Conservation (phyloP, 116 monocot species). For the Zostera marina region DNA sequence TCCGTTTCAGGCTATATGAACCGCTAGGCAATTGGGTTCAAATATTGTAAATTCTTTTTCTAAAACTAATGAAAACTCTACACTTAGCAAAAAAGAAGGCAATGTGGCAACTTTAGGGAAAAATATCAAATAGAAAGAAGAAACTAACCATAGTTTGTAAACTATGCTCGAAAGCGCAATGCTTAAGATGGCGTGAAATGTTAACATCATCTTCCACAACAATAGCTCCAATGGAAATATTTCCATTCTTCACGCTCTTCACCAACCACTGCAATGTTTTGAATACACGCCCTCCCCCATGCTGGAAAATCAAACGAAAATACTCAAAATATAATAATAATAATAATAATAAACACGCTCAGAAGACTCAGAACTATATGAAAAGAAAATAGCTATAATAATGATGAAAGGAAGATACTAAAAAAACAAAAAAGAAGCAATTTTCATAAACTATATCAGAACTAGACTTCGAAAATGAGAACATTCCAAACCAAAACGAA, state of each 20-base stretch:
- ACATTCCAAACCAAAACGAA: too few relatives aligned
- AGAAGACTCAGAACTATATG: too few relatives aligned
- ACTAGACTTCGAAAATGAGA: not conserved
- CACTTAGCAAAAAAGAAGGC: too few relatives aligned
- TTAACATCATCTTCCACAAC: slow-evolving; percentile 41
- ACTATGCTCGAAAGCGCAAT: slow-evolving; percentile 47
- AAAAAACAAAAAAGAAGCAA: not conserved
- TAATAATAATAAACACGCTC: too few relatives aligned
- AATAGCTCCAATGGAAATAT: slow-evolving; percentile 28
- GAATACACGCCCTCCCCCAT: slow-evolving; percentile 64
- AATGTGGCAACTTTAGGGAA: not conserved
- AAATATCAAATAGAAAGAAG: not conserved
- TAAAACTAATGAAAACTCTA: too few relatives aligned
- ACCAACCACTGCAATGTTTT: slow-evolving; percentile 44
- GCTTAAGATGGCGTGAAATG: slow-evolving; percentile 62
- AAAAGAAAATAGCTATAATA: too few relatives aligned
- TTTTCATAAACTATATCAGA: not conserved
- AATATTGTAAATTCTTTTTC: too few relatives aligned
- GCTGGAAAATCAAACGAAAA: slow-evolving; percentile 21
- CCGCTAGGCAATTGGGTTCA: too few relatives aligned
- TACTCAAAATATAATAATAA: not conserved
- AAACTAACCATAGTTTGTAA: slow-evolving; percentile 41
- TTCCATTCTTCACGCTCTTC: slow-evolving; percentile 38
- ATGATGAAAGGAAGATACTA: too few relatives aligned
- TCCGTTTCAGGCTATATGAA: too few relatives aligned